Evolutionary conservation across 345 rosid genomes (phyloP).

Genomic region (Psidium guajava): DNA sequence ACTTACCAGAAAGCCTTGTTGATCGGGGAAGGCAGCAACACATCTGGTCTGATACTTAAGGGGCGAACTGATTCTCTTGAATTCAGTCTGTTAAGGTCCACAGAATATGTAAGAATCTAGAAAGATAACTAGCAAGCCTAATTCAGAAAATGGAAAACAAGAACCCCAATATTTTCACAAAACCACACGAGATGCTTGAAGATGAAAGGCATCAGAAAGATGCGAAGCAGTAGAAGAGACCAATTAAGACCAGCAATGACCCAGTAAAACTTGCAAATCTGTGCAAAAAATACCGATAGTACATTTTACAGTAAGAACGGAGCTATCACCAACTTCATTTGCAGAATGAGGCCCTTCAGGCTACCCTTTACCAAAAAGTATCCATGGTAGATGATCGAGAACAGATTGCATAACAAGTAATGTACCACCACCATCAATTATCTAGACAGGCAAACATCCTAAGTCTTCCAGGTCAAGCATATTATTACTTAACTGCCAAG

Average conservation of each 20-base stretch:
- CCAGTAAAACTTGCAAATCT: background rate
- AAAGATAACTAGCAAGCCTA: background rate
- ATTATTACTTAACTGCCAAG: background rate
- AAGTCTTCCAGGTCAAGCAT: background rate
- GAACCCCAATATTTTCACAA: background rate
- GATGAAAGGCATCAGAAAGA: background rate
- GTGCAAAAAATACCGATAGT: background rate
- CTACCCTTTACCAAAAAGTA: background rate
- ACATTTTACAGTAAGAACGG: background rate
- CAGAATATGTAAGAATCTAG: background rate
- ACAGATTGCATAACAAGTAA: background rate
- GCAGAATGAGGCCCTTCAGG: background rate
- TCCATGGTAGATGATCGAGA: background rate
- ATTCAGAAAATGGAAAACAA: background rate
- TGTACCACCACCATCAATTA: background rate
- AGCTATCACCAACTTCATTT: background rate
- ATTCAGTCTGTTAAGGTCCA: constrained; percentile 47
- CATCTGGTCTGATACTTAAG: constrained; percentile 95
- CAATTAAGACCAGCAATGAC: background rate
- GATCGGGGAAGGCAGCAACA: constrained; percentile 96
- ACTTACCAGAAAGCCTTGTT: constrained; percentile 94
- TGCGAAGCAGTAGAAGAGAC: background rate
- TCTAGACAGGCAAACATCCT: background rate
- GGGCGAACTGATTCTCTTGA: constrained; percentile 80
- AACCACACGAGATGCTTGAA: background rate